Percentiles rank a stretch among this genome's conserved stretches.
phyloP scores from a whole-genome alignment of 768 basidiomycete species.

The Suillus sp. region DNA sequence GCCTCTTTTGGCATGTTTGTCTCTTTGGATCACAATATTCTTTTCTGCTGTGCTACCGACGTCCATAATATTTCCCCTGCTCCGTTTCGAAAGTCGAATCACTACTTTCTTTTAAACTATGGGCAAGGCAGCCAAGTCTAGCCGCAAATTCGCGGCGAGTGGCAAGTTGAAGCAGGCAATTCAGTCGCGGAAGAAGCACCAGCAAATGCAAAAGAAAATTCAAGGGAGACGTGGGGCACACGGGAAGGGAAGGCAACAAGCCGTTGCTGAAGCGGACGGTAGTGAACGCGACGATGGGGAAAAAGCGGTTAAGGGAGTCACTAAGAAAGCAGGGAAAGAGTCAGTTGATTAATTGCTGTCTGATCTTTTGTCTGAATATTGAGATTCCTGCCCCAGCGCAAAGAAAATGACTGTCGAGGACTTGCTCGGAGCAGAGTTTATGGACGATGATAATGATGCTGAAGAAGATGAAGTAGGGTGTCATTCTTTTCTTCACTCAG shows the following conservation, averaged over 20 bases:
- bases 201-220: constrained; percentile 72
- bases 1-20: constrained; percentile 1
- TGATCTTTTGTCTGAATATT: neutral
- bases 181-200: constrained; percentile 77
- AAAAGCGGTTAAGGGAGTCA: constrained; percentile 12
- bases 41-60: neutral
- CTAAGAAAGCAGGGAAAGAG: constrained; percentile 5
- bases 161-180: constrained; percentile 90
- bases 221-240: constrained; percentile 57
- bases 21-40: neutral
- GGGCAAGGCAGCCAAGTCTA: constrained; percentile 76
- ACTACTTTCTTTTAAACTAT: constrained; percentile 28
- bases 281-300: constrained; percentile 36
- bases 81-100: neutral
- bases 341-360: constrained; percentile 9
- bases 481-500: constrained; percentile 4
- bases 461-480: constrained; percentile 32
- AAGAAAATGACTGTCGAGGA: constrained; percentile 73
- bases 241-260: constrained; percentile 37
- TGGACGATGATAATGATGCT: constrained; percentile 59
- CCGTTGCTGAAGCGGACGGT: constrained; percentile 29
- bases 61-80: neutral
- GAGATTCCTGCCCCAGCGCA: constrained; percentile 16
- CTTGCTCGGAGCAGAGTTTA: constrained; percentile 70
- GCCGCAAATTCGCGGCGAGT: constrained; percentile 85